phyloP scores from a whole-genome alignment of 805 yeast species.

The Pichia pseudocactophila region DNA sequence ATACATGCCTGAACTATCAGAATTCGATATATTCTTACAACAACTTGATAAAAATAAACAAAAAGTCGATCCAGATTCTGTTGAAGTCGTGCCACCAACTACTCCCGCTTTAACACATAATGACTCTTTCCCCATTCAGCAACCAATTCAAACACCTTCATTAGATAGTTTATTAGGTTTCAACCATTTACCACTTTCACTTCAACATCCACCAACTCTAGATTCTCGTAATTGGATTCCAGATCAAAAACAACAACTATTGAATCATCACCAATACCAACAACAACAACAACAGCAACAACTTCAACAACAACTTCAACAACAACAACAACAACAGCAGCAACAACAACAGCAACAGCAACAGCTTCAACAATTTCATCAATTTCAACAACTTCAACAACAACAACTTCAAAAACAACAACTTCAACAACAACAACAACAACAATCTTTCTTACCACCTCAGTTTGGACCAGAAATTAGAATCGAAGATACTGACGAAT shows the following conservation, averaged over 20 bases:
- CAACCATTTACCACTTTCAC: too few relatives aligned
- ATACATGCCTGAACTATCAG: background rate
- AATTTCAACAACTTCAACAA: constrained; percentile 1
- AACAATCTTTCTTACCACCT: constrained; percentile 34
- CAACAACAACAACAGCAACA: background rate
- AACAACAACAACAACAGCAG: background rate
- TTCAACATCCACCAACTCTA: too few relatives aligned
- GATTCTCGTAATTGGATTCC: too few relatives aligned
- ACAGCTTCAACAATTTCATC: background rate
- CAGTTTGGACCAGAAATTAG: constrained; percentile 14
- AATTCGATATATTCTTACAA: background rate
- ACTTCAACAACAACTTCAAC: background rate
- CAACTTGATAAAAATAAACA: background rate
- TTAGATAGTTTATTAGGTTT: too few relatives aligned
- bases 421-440: constrained; percentile 39
- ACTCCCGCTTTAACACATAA: too few relatives aligned
- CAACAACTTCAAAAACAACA: background rate
- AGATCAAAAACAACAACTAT: background rate
- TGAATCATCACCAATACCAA: background rate
- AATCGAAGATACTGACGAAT: constrained; percentile 18
- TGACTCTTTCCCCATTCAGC: too few relatives aligned
- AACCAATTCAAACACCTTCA: too few relatives aligned
- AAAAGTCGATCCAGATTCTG: too few relatives aligned
- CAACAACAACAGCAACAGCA: background rate
- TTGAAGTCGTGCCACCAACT: too few relatives aligned